Percentiles rank a stretch among this genome's conserved stretches.
Conservation (phyloP, 139 green algal species). For the Tetradesmus lagerheimii region DNA sequence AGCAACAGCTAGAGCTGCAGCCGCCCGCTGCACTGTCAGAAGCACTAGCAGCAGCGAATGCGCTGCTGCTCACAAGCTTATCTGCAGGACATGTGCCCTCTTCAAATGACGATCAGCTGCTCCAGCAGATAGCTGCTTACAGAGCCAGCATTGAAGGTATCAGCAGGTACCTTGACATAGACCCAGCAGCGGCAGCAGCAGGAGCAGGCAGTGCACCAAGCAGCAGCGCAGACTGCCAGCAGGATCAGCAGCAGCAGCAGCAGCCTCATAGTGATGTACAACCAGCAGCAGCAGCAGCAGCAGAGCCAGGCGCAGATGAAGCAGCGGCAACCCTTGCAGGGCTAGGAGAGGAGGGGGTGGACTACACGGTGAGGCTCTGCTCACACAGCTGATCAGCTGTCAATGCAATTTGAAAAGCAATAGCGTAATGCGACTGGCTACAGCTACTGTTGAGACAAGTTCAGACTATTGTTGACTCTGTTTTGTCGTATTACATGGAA, state of each 20-base stretch:
- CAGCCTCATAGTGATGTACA: background rate
- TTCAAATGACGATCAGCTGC: background rate
- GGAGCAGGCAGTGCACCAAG: background rate
- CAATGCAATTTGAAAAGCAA: no score
- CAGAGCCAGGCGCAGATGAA: background rate
- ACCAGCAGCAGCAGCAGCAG: background rate
- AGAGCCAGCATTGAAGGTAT: constrained; percentile 19
- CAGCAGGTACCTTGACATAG: background rate
- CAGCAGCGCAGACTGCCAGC: background rate
- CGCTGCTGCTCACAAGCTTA: background rate
- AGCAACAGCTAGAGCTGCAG: background rate
- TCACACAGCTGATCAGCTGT: background rate
- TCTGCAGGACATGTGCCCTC: background rate
- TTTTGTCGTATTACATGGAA: no score
- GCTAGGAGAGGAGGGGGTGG: constrained; percentile 65
- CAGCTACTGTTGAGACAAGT: no score
- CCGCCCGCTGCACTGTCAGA: background rate
- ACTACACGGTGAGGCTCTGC: constrained; percentile 60
- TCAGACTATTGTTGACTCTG: no score
- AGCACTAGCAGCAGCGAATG: constrained; percentile 13
- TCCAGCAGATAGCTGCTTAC: constrained; percentile 18
- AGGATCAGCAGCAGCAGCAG: constrained; percentile 27
- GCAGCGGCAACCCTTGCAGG: background rate
- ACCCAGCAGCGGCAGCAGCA: no score
- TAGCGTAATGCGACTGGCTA: no score